Conservation (phyloP, 345 rosid species). For the Pistacia integerrima region DNA sequence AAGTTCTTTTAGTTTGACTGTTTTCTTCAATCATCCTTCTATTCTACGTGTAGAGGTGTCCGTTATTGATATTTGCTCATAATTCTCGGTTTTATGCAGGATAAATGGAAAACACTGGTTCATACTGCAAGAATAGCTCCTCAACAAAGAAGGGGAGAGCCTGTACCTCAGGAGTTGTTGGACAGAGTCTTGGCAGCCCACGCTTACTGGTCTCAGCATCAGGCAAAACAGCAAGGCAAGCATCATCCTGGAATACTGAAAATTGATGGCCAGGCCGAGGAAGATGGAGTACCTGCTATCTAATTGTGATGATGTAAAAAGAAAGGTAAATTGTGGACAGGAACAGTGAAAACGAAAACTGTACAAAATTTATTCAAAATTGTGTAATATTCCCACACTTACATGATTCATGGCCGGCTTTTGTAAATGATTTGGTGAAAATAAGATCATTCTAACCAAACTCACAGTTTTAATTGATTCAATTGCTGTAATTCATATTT, state of each 20-base stretch:
- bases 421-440: conserved; percentile 49
- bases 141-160: conserved; percentile 94
- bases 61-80: neutral
- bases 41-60: neutral
- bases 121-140: conserved; percentile 92
- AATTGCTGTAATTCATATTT: conserved; percentile 26
- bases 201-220: conserved; percentile 81
- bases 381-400: conserved; percentile 42
- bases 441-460: conserved; percentile 34
- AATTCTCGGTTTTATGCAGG: conserved; percentile 45
- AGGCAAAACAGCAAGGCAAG: conserved; percentile 69
- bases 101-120: conserved; percentile 98
- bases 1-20: too few relatives aligned
- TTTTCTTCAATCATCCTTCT: neutral
- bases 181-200: conserved; percentile 93
- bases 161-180: conserved; percentile 88
- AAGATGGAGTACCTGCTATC: conserved; percentile 29
- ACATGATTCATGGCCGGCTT: conserved; percentile 46
- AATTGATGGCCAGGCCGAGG: conserved; percentile 24
- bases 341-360: conserved; percentile 25
- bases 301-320: conserved; percentile 32
- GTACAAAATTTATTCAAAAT: conserved; percentile 43
- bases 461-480: conserved; percentile 23
- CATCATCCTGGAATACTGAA: conserved; percentile 32
- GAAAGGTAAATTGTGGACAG: conserved; percentile 29